phyloP scores from a whole-genome alignment of 1,284 basidiomycete species.

The Leccinum pseudoinsigne region DNA sequence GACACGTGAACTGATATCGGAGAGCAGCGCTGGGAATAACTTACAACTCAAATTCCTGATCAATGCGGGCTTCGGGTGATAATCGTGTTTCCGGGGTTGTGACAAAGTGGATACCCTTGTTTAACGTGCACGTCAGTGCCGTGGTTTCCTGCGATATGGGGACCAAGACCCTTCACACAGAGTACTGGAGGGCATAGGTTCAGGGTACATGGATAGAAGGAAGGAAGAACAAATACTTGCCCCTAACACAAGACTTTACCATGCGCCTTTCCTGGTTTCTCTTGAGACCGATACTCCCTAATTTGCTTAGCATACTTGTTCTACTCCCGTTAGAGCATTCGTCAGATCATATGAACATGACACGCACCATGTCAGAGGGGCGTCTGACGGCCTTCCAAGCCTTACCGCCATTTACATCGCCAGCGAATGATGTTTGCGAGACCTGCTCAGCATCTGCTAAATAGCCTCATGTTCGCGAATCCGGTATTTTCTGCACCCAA shows the following conservation, averaged over 20 bases:
- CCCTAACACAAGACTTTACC: constrained; percentile 94
- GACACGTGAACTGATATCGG: not conserved
- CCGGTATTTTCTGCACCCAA: constrained; percentile 47
- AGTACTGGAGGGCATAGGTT: constrained; percentile 54
- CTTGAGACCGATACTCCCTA: constrained; percentile 74
- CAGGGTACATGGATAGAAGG: not conserved
- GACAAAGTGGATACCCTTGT: constrained; percentile 97
- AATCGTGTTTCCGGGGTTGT: constrained; percentile 83
- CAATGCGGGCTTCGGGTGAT: constrained; percentile 65
- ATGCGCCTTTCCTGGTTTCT: constrained; percentile 75
- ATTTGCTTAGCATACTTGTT: constrained; percentile 93
- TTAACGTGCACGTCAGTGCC: constrained; percentile 84
- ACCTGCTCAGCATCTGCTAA: constrained; percentile 67
- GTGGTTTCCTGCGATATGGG: constrained; percentile 78
- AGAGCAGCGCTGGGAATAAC: constrained; percentile 31
- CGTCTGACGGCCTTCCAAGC: constrained; percentile 89
- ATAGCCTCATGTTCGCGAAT: constrained; percentile 79
- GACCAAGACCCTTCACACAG: constrained; percentile 69
- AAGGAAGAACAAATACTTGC: constrained; percentile 38
- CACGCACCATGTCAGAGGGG: constrained; percentile 88
- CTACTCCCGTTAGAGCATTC: constrained; percentile 39
- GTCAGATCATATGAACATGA: not conserved
- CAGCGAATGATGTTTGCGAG: constrained; percentile 66
- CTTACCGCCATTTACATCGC: constrained; percentile 79
- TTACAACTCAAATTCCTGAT: constrained; percentile 94